Base-by-base conservation (phyloP, 208 protist genomes). In the Zelonia costaricensis region DNA sequence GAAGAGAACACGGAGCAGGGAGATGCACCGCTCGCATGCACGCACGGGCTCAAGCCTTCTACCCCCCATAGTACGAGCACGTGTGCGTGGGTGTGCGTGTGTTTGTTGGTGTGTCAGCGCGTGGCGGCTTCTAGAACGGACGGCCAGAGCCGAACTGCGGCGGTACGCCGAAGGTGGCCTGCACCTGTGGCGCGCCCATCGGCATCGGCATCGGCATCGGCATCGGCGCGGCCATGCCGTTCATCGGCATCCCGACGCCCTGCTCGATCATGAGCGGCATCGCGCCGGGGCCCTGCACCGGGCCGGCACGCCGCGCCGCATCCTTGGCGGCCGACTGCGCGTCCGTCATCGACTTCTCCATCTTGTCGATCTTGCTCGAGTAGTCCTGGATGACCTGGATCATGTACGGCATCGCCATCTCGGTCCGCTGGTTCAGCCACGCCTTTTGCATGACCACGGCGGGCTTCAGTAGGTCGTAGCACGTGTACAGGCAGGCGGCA, bases 351-450 rank as follows among this genome's bases (percentile, higher is more conserved):
- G 75, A 85, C 63, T 76, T 68, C 78, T 97, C 87, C 36, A 98
- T 83, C 23, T 66, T 74, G 59, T 86, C 74, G 18, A 99, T 78
- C 79, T 94, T 97, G 22, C 30, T 43, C 7, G 84, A 88, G 83
- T 98, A 98, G 63, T 99, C 95, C 33, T 96, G 76, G 15, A 98
- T 84, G 18, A 91, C 80, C 81, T 99, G 98, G 65, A 99, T 98
- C 40, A 99, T 63, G 85, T 97, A 99, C 48, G 99, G 99, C 98
- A 99, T 99, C 6, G 92, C 97, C 58, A 98, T 92, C 64, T 99
- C 98, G 6, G 89, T 96, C 54, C 99, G 88, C 53, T 97, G 85
- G 74, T 99, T 89, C 55, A 97, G 77, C 99, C 99, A 99, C 20
- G 98, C 97, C 35, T 99, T 95, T 84, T 99, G 98, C 48, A 99